Percentiles rank a stretch among this genome's conserved stretches.
These are phyloP conservation scores for Xylaria digitata DNA, from an alignment of 2,329 filamentous ascomycete genomes.

Conservation along the genomic window DNA sequence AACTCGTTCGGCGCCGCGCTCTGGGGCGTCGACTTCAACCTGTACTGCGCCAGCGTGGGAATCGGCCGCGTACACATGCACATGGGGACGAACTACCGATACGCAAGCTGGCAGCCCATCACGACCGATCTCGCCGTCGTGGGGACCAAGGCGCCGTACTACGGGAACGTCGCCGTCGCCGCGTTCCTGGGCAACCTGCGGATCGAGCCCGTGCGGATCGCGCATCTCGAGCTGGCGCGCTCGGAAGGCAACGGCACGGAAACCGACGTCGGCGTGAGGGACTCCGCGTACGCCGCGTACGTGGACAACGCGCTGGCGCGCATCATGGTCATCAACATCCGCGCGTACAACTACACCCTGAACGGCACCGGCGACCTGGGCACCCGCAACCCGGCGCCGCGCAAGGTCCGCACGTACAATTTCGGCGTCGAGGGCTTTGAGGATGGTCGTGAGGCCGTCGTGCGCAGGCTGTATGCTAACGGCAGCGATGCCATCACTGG, in stretches of 20 bases:
- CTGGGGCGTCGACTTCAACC: slow-evolving; percentile 72
- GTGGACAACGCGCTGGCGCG: slow-evolving; percentile 56
- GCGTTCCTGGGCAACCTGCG: slow-evolving; percentile 62
- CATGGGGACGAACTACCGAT: slow-evolving; percentile 71
- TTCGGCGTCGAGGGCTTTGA: slow-evolving; percentile 52
- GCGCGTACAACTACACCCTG: slow-evolving; percentile 68
- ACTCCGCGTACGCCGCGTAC: slow-evolving; percentile 69
- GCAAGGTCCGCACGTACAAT: slow-evolving; percentile 54
- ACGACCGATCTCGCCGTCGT: slow-evolving; percentile 59
- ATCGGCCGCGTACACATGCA: slow-evolving; percentile 72
- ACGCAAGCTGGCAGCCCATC: slow-evolving; percentile 70
- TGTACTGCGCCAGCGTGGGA: slow-evolving; percentile 66
- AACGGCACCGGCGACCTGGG: slow-evolving; percentile 51
- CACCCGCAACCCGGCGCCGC: slow-evolving; percentile 45
- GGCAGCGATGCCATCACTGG: slow-evolving; percentile 72
- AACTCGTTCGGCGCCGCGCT: slow-evolving; percentile 74
- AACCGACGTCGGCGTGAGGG: slow-evolving; percentile 51
- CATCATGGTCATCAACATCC: slow-evolving; percentile 68
- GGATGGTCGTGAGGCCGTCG: slow-evolving; percentile 41
- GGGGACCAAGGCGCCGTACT: slow-evolving; percentile 73
- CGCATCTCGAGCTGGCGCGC: slow-evolving; percentile 55
- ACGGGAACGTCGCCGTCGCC: slow-evolving; percentile 69
- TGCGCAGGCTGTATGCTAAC: slow-evolving; percentile 67
- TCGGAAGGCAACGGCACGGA: slow-evolving; percentile 3
- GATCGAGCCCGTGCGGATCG: slow-evolving; percentile 55